A percentile compares a stretch with the other conserved stretches of the same genome.
Evolutionary conservation across 2,329 filamentous ascomycete species (phyloP).

Genomic region (Ophiostoma sp.): DNA sequence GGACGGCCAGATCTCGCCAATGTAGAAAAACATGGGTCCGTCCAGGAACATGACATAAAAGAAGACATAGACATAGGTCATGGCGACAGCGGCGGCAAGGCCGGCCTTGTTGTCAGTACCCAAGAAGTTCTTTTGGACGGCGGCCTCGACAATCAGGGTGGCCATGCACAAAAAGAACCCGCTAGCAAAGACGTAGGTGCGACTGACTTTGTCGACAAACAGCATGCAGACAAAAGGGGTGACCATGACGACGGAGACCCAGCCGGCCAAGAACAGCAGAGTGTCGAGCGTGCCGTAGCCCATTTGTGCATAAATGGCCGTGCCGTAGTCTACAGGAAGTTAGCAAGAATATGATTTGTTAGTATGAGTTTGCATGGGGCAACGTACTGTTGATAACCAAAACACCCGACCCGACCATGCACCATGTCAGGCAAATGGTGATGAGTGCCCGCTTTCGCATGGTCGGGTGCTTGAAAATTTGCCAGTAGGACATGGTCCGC

Average conservation of each 20-base stretch:
- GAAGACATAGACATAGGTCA: conserved; percentile 20
- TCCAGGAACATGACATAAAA: conserved; percentile 6
- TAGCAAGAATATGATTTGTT: too few species aligned
- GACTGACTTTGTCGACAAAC: conserved; percentile 17
- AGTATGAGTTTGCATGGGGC: too few species aligned
- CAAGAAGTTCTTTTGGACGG: conserved; percentile 5
- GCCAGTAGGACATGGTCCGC: not conserved
- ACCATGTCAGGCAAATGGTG: not conserved
- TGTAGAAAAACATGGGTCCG: not conserved
- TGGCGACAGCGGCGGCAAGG: not conserved
- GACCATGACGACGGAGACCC: conserved; percentile 1
- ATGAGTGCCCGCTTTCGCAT: not conserved
- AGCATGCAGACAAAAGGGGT: not conserved
- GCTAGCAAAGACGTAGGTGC: not conserved
- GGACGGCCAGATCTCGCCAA: conserved; percentile 9
- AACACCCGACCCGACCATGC: not conserved
- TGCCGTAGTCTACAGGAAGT: conserved; percentile 24
- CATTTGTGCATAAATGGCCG: conserved; percentile 4
- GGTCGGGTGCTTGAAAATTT: not conserved
- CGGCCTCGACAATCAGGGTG: conserved; percentile 1
- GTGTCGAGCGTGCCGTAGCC: not conserved
- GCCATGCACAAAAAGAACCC: not conserved
- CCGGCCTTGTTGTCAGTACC: not conserved
- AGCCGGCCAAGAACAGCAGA: conserved; percentile 14
- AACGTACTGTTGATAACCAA: not conserved